Base-by-base conservation (phyloP, 23 red algal species). In the Agarophyton chilense region DNA sequence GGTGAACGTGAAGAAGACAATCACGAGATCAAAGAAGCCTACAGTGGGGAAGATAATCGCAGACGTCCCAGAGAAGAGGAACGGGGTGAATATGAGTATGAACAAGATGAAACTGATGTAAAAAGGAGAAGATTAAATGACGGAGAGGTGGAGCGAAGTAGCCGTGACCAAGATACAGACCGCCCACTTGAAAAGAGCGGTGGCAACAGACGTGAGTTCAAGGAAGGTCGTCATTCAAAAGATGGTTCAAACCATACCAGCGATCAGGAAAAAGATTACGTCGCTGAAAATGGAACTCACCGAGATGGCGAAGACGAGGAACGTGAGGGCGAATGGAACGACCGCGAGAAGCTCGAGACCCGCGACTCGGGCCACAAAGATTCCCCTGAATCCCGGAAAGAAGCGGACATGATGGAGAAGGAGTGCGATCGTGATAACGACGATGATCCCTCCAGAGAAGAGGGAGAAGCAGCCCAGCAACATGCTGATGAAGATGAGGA, bases 41-140 rank as follows among this genome's bases (percentile, higher is more conserved):
- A 72, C 42, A 63, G 82, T 54, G 47, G 40, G 34, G 54, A 65
- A 8, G 82, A 87, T 74, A 65, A 58, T 72, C 82, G 82, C 49
- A 49, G 62, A 33, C 57, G 62, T 26, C 44, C 35, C 19, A 65
- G 66, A 34, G 82, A 87, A 49, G 82, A 72, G 25, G 62, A 72
- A 6, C 82, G 34, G 11, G 64, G 26, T 60, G 54, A 44, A 50
- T 49, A 87, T 17, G 65, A 73, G 4, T 55, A 61, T 35, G 77
- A 21, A 10, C 40, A 51, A 52, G 54, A 80, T 56, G 50, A 9
- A 9, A 35, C 29, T n/a, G 50, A 55, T 28, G 77, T 25, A 11
- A 61, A 80, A 14, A 43, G 51, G 54, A 3, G 54, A 34, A 55
- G 77, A 55, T 50, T 55, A 47, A 72, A 72, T 36, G 57, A 70